A percentile compares a stretch with the other conserved stretches of the same genome.
These are phyloP conservation scores for Hyphodiscus hymeniophilus DNA, from an alignment of 495 filamentous ascomycete species.

Conservation along the genomic window DNA sequence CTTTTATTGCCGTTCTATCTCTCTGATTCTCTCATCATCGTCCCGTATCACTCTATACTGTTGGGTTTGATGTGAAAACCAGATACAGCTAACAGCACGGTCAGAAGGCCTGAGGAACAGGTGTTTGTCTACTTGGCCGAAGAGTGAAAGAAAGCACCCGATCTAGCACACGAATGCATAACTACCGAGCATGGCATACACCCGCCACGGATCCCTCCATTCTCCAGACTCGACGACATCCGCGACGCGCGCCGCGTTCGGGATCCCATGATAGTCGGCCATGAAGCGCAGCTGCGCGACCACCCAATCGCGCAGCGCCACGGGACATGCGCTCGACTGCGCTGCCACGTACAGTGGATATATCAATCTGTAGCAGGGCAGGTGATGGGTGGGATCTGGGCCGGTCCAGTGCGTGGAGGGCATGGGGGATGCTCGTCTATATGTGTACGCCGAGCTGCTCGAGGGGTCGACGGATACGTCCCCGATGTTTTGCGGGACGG, in stretches of 20 bases:
- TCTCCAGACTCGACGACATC: neutral
- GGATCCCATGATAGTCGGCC: neutral
- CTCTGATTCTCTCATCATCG: too few relatives aligned
- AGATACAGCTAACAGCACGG: too few relatives aligned
- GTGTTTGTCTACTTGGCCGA: too few relatives aligned
- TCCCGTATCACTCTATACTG: too few relatives aligned
- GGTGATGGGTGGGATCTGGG: neutral
- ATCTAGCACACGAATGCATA: conserved; percentile 3
- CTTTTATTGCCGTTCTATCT: too few relatives aligned
- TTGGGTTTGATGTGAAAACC: too few relatives aligned
- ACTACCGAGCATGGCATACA: conserved; percentile 2
- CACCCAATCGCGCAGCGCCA: neutral
- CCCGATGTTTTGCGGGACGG: conserved; percentile 5
- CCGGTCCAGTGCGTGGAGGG: neutral
- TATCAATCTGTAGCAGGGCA: conserved; percentile 4
- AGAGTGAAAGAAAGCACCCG: too few relatives aligned
- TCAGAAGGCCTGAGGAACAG: too few relatives aligned
- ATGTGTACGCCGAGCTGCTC: too few relatives aligned
- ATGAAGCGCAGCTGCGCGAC: conserved; percentile 1
- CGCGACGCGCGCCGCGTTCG: neutral
- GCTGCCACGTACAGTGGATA: conserved; percentile 5
- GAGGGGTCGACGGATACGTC: neutral
- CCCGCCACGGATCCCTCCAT: neutral
- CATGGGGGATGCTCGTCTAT: neutral
- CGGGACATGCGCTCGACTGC: neutral